A percentile compares a stretch with the other conserved stretches of the same genome.
phyloP scores from a whole-genome alignment of 768 basidiomycete species.

The Serendipita sp. region DNA sequence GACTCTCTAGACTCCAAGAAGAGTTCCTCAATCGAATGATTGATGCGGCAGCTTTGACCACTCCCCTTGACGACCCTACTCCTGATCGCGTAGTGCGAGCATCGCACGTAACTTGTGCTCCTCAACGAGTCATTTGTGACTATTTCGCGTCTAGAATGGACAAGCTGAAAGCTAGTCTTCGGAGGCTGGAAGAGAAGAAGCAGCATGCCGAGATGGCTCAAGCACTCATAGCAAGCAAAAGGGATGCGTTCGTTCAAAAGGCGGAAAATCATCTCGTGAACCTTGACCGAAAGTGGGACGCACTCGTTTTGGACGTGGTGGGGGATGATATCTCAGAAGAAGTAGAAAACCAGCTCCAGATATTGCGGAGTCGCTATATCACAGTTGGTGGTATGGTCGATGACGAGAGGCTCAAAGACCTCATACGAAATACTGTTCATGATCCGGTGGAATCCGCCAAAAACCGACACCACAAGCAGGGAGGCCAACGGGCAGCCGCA shows the following conservation, averaged over 20 bases:
- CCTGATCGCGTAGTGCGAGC: conserved; percentile 30
- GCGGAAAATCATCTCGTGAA: conserved; percentile 24
- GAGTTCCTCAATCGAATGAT: conserved; percentile 44
- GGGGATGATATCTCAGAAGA: neutral
- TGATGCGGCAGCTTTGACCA: conserved; percentile 25
- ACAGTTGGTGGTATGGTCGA: conserved; percentile 4
- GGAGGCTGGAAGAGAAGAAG: conserved; percentile 23
- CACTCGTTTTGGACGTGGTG: neutral
- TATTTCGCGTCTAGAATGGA: conserved; percentile 30
- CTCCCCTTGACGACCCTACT: conserved; percentile 34
- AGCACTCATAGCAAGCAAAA: too few species aligned
- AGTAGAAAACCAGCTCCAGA: neutral
- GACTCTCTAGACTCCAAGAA: conserved; percentile 51
- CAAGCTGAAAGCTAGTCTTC: conserved; percentile 28
- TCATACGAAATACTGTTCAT: neutral
- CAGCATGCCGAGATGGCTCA: too few species aligned
- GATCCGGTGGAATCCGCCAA: neutral
- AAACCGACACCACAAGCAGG: neutral
- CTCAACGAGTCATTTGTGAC: conserved; percentile 29
- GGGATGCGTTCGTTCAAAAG: conserved; percentile 34
- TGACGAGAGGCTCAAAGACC: neutral
- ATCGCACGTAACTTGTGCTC: conserved; percentile 40
- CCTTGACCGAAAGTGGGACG: neutral
- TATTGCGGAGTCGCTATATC: neutral
- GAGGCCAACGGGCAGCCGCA: neutral